These are phyloP conservation scores for Lactifluus pinguis DNA, from an alignment of 768 basidiomycete species.

Conservation along the genomic window DNA sequence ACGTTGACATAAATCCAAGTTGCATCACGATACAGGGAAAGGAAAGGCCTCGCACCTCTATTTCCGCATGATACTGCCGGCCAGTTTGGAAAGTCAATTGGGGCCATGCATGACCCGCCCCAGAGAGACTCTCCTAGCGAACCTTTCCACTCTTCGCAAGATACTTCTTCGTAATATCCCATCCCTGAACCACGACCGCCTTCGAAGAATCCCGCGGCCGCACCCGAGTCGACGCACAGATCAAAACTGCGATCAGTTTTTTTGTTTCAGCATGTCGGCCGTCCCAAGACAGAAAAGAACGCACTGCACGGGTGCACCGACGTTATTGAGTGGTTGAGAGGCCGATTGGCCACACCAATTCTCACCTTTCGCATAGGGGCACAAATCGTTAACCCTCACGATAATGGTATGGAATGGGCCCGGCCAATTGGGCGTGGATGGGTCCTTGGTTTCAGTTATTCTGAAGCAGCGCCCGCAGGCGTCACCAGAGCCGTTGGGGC, in stretches of 20 bases:
- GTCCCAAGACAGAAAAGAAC: slow-evolving; percentile 17
- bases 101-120: slow-evolving; percentile 41
- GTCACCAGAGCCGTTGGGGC: slow-evolving; percentile 46
- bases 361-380: slow-evolving; percentile 40
- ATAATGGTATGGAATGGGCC: slow-evolving; percentile 48
- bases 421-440: slow-evolving; percentile 41
- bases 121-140: slow-evolving; percentile 37
- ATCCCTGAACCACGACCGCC: slow-evolving; percentile 45
- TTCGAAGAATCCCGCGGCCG: slow-evolving; percentile 44
- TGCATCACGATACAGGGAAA: background rate
- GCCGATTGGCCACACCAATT: slow-evolving; percentile 48
- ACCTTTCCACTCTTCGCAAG: slow-evolving; percentile 49
- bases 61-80: slow-evolving; percentile 45
- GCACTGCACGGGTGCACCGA: slow-evolving; percentile 41
- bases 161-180: slow-evolving; percentile 45
- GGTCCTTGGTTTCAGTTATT: slow-evolving; percentile 42
- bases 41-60: slow-evolving; percentile 31
- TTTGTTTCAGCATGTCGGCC: background rate
- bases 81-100: slow-evolving; percentile 37
- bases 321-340: slow-evolving; percentile 33
- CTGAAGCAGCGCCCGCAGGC: slow-evolving; percentile 56
- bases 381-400: slow-evolving; percentile 40
- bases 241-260: slow-evolving; percentile 38
- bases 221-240: slow-evolving; percentile 51
- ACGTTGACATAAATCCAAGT: background rate